Base-by-base conservation (phyloP, 331 rosid genomes). In the Acacia concinna region DNA sequence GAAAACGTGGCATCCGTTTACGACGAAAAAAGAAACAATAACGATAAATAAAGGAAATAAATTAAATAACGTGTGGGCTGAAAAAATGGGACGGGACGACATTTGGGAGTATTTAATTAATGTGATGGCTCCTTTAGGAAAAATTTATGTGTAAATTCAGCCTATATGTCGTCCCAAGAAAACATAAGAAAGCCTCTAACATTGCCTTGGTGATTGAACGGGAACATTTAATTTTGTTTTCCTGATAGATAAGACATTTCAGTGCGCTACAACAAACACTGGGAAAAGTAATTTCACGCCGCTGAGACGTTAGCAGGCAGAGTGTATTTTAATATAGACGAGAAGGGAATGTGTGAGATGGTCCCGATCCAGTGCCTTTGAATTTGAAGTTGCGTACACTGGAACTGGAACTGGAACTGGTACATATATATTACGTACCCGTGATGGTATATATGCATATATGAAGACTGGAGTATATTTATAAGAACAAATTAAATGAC, bases 1-100 rank as follows among this genome's bases (percentile, higher is more conserved):
- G 56, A 41, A 43, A 25, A 47, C 31, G 31, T 51, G 28, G 74
- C 37, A 69, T 64, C 28, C 47, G 2, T 78, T 56, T 4, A 14
- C 13, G 56, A 23, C 14, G 37, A 35, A 69, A 69, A 43, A 52
- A 35, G 43, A 69, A 43, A 52, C 7, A 5, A 23, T 8, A 3
- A 12, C 25, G 31, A 23, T 9, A 21, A 23, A 20, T 49, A 18
- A 17, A 18, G 5, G 20, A 49, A 38, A 67, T 0, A 5, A 13
- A 28, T 28, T 11, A 27, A 21, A 40, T 41, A 43, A 43, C 27
- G 18, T 2, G 56, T 64, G 74, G 87, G 83, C 83, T 75, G 41
- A n/a, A 51, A 76, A 71, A 17, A 38, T 5, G 27, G 23, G 20
- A 32, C 71, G 65, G 81, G 78, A 74, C 62, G 78, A 34, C 47